Base-by-base conservation (phyloP, 345 rosid species). In the Citrus australasica region DNA sequence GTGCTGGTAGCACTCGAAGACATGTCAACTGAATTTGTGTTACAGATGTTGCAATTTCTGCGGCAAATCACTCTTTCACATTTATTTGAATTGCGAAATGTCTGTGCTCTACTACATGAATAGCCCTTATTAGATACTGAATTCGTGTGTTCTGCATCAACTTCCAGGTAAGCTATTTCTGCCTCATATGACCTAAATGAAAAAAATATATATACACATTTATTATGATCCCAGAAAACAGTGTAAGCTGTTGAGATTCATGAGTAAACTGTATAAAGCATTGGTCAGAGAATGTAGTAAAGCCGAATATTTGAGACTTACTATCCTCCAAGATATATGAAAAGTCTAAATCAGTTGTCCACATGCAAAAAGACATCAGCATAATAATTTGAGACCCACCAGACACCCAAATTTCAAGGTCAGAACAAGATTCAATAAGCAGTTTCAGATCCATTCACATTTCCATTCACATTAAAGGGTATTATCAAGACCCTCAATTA, bases 181-280 rank as follows among this genome's bases (percentile, higher is more conserved):
- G 97, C 97, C 79, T 93, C 98, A 42, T 95, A 92, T 32, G 93
- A 87, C 82, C 97, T 91, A 72, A 75, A 83, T 79, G 73, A 64
- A n/a, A 11, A 46, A 46, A 13, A 46, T 0, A 42, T 9, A 38
- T 7, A 38, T 9, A 38, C 8, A 68, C 7, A 77, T 46, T 35
- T 25, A 53, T 66, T 32, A 63, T 4, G 60, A 69, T 66, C 35
- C 67, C 55, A 21, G 13, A 72, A 65, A 67, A 66, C 67, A 28
- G 13, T 27, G 24, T 5, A 48, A 71, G 27, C 63, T 5, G 67
- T 68, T 13, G 4, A 17, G 24, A 58, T 75, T 28, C 48, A 71
- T 3, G 25, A 19, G 51, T 58, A 13, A n/a, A 30, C 7, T 7
- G 17, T 16, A 53, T 1, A 35, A 65, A 58, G 3, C 28, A 76